A percentile compares a stretch with the other conserved stretches of the same genome.
These are phyloP conservation scores for Puccinia sorghi DNA, from an alignment of 1,284 basidiomycete species.

Conservation along the genomic window DNA sequence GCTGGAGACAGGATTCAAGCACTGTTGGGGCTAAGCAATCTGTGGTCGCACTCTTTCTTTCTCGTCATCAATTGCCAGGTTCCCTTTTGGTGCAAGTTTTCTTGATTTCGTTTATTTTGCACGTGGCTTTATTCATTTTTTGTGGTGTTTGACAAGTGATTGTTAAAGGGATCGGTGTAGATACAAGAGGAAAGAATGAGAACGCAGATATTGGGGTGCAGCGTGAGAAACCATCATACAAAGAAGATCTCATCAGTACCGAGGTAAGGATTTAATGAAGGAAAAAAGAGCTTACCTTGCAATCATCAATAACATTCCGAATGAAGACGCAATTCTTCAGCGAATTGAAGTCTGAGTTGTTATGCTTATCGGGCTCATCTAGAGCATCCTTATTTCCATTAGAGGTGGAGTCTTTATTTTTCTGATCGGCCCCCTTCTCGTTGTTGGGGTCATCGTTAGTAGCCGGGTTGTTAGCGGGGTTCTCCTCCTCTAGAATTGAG, in stretches of 20 bases:
- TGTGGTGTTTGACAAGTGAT: not conserved
- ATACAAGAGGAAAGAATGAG: not conserved
- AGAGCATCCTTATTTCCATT: not conserved
- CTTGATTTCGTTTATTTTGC: not conserved
- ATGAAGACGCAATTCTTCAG: constrained; percentile 43
- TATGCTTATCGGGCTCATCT: constrained; percentile 1
- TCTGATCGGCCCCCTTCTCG: not conserved
- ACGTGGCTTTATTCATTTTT: constrained; percentile 10
- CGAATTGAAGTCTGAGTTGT: constrained; percentile 9
- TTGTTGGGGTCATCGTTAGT: not conserved
- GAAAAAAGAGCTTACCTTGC: constrained; percentile 33
- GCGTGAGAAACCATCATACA: not conserved
- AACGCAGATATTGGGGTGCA: not conserved
- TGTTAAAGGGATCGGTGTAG: not conserved
- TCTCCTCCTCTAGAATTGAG: constrained; percentile 47
- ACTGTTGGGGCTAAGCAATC: too few species aligned
- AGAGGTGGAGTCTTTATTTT: not conserved
- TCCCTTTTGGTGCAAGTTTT: too few species aligned
- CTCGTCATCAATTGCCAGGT: too few species aligned
- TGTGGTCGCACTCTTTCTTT: too few species aligned
- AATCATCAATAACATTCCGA: constrained; percentile 43
- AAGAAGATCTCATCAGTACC: not conserved
- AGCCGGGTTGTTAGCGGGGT: constrained; percentile 19
- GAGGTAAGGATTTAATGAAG: not conserved
- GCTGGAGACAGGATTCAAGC: too few species aligned